phyloP scores from a whole-genome alignment of 192 early-diverging fungal genomes.

The Rhizophagus prolifer region DNA sequence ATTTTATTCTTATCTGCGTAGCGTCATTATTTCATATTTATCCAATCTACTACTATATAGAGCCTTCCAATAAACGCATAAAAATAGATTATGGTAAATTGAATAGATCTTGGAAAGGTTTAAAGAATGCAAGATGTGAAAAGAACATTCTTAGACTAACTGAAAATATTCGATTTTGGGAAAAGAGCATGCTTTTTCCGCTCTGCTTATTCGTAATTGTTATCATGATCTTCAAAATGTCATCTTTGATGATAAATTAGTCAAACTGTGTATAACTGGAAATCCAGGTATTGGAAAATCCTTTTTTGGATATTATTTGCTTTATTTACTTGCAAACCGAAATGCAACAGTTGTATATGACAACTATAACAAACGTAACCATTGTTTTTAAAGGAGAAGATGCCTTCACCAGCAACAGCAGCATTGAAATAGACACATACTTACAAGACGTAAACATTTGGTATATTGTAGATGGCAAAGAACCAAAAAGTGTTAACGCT shows the following conservation, averaged over 20 bases:
- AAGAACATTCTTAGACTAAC: background rate
- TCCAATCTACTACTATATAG: too few relatives aligned
- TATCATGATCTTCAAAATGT: background rate
- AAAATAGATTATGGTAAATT: too few relatives aligned
- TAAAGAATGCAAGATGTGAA: constrained; percentile 9
- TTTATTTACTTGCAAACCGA: background rate
- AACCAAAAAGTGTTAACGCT: background rate
- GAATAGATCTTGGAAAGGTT: constrained; percentile 4
- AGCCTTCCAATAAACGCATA: too few relatives aligned
- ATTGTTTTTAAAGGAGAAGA: background rate
- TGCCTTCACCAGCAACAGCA: background rate
- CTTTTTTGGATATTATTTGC: too few relatives aligned
- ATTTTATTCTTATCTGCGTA: too few relatives aligned
- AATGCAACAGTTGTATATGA: constrained; percentile 3
- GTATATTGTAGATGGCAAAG: constrained; percentile 18
- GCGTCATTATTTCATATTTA: too few relatives aligned
- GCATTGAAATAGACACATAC: background rate
- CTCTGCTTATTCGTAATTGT: constrained; percentile 14
- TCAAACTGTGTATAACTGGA: background rate
- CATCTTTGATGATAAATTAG: constrained; percentile 1
- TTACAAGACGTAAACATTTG: background rate
- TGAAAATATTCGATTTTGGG: background rate
- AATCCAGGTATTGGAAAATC: constrained; percentile 19
- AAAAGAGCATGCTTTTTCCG: background rate
- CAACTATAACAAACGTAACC: background rate